phyloP scores from a whole-genome alignment of 257 asterid species.

The Rehmannia glutinosa region DNA sequence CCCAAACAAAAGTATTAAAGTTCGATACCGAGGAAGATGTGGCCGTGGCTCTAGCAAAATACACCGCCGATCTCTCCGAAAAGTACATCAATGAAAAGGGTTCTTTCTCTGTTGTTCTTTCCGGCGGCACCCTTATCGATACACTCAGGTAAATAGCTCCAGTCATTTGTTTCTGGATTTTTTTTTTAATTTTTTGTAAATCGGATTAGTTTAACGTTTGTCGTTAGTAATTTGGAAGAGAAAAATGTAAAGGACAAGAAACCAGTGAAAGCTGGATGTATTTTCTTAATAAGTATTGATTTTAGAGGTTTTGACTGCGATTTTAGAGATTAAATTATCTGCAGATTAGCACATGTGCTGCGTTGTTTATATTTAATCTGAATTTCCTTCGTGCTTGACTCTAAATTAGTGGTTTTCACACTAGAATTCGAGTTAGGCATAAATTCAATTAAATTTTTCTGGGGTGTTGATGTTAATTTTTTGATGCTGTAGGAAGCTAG shows the following conservation, averaged over 20 bases:
- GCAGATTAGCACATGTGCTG: not conserved
- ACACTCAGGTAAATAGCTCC: conserved; percentile 48
- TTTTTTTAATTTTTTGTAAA: not conserved
- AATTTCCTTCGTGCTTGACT: not conserved
- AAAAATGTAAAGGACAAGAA: not conserved
- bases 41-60: conserved; percentile 63
- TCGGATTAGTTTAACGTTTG: not conserved
- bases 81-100: conserved; percentile 47
- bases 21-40: conserved; percentile 63
- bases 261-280: not conserved
- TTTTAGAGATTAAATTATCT: not conserved
- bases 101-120: conserved; percentile 76
- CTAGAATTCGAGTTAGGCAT: not conserved
- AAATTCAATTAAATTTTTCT: not conserved
- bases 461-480: not conserved
- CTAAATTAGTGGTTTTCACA: not conserved
- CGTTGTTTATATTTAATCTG: not conserved
- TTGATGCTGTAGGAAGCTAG: conserved; percentile 44
- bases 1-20: conserved; percentile 25
- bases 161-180: not conserved
- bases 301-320: no score
- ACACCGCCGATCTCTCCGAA: conserved; percentile 54
- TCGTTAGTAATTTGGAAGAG: not conserved
- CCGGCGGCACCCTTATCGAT: conserved; percentile 66
- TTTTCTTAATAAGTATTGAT: not conserved